phyloP scores from a whole-genome alignment of 1,139 yeast genomes.

The Entelexis paramagnoliae region DNA sequence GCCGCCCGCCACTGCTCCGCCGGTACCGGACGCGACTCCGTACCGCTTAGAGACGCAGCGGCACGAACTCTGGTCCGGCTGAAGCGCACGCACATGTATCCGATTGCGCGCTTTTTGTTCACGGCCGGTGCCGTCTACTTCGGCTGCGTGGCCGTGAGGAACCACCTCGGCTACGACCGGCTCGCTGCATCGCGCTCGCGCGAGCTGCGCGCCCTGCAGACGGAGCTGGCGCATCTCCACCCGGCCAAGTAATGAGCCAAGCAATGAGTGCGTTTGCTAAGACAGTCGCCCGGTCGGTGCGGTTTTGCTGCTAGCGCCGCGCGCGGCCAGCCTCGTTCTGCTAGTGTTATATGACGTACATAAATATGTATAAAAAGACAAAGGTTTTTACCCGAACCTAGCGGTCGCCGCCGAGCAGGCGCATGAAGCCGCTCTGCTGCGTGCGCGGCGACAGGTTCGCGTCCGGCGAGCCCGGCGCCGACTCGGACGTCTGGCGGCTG shows the following conservation, averaged over 20 bases:
- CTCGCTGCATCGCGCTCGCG: constrained; percentile 3
- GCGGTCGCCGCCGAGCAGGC: constrained; percentile 21
- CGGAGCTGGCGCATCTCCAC: constrained; percentile 10
- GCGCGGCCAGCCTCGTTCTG: too few relatives aligned
- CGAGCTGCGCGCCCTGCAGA: constrained; percentile 11
- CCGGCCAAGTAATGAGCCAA: not conserved
- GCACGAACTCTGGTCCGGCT: too few relatives aligned
- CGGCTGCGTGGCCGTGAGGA: constrained; percentile 22
- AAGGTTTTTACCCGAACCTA: not conserved
- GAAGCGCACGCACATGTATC: constrained; percentile 14
- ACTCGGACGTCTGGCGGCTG: not conserved
- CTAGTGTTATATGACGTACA: not conserved
- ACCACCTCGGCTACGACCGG: constrained; percentile 14
- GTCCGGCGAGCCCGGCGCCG: constrained; percentile 12
- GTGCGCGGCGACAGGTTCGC: constrained; percentile 15
- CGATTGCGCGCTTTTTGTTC: constrained; percentile 20
- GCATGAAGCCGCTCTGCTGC: constrained; percentile 21
- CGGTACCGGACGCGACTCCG: too few relatives aligned
- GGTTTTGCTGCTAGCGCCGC: too few relatives aligned
- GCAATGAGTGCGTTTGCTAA: too few relatives aligned
- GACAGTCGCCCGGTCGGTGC: too few relatives aligned
- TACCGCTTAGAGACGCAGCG: too few relatives aligned
- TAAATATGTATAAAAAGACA: too few relatives aligned
- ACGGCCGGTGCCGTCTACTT: constrained; percentile 22
- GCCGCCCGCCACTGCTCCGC: too few relatives aligned